Percentiles rank a stretch among this genome's conserved stretches.
Conservation (phyloP, 495 filamentous ascomycete species). For the Penicillium macrosclerotiorum region DNA sequence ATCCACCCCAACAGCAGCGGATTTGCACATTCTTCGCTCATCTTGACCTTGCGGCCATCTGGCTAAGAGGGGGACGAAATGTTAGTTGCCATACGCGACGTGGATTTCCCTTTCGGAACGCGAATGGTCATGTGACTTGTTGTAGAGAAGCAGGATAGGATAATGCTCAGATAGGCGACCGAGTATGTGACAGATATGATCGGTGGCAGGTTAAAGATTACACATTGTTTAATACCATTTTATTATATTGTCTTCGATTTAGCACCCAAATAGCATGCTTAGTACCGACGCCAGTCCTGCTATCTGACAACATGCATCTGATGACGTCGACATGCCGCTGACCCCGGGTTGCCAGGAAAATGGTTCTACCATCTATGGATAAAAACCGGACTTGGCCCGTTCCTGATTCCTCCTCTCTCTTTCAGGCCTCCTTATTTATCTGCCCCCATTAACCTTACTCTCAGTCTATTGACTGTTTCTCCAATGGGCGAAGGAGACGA, state of each 20-base stretch:
- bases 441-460: too few relatives aligned
- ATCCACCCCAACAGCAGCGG: constrained; percentile 74
- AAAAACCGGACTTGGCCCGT: neutral
- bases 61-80: neutral
- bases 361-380: constrained; percentile 1
- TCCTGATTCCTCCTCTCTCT: neutral
- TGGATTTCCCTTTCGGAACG: constrained; percentile 24
- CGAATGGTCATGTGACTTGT: constrained; percentile 14
- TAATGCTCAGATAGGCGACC: too few relatives aligned
- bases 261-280: too few relatives aligned
- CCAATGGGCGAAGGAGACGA: neutral
- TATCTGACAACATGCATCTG: neutral
- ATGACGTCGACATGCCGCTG: constrained; percentile 19
- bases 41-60: constrained; percentile 16
- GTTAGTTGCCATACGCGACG: constrained; percentile 16
- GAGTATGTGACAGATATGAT: too few relatives aligned
- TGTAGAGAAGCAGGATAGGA: neutral
- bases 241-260: too few relatives aligned
- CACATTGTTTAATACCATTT: too few relatives aligned
- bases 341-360: neutral
- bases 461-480: too few relatives aligned
- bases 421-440: neutral
- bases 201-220: too few relatives aligned
- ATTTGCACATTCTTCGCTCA: constrained; percentile 61
- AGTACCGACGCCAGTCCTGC: neutral